Conservation (phyloP, 2,329 filamentous ascomycete genomes). For the Sclerotinia trifoliorum region DNA sequence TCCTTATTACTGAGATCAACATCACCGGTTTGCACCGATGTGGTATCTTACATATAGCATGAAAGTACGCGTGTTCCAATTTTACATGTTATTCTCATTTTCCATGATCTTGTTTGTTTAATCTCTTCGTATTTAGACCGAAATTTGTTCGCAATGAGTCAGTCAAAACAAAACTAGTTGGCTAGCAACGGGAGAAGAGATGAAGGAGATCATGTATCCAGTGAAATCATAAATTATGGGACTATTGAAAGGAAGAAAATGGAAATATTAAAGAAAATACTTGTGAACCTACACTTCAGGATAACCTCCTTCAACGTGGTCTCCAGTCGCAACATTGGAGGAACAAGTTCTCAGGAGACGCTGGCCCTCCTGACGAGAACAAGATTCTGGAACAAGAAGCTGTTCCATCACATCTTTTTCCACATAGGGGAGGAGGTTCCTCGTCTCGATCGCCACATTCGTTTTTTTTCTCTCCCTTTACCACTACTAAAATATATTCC, state of each 20-base stretch:
- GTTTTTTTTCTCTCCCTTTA: slow-evolving; percentile 43
- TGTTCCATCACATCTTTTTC: slow-evolving; percentile 36
- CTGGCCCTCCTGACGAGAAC: not conserved
- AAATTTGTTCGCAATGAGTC: not conserved
- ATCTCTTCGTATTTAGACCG: too few relatives aligned
- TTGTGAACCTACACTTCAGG: not conserved
- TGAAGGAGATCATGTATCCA: not conserved
- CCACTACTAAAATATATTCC: slow-evolving; percentile 52
- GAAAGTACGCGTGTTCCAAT: not conserved
- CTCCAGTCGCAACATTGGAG: not conserved
- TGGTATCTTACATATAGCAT: not conserved
- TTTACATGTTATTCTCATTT: not conserved
- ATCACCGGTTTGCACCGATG: not conserved
- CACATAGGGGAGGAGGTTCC: slow-evolving; percentile 44
- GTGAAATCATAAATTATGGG: not conserved
- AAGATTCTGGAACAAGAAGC: not conserved
- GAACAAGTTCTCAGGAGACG: not conserved
- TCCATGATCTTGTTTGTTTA: too few relatives aligned
- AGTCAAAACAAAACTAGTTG: not conserved
- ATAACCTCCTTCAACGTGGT: not conserved
- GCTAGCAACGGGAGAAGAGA: not conserved
- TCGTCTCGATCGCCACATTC: slow-evolving; percentile 44
- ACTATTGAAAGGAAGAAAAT: not conserved
- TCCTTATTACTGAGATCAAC: not conserved
- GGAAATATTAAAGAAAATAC: not conserved